phyloP scores from a whole-genome alignment of 192 early-diverging fungal genomes.

The Backusella sp. region DNA sequence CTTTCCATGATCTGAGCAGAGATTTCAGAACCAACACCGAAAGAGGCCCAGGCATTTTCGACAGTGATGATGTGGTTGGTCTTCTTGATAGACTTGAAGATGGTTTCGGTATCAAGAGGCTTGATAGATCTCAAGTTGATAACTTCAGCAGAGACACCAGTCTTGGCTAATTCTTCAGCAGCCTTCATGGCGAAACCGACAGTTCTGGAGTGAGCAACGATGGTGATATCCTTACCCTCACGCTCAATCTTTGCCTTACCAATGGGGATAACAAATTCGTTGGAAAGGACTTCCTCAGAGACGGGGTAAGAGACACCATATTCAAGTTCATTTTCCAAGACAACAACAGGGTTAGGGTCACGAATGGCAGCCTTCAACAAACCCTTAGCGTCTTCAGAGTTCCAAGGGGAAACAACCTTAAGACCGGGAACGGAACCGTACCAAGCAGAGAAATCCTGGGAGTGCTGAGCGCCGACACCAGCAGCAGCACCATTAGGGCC shows the following conservation, averaged over 20 bases:
- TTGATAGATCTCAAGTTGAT: conserved; percentile 98
- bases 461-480: conserved; percentile 98
- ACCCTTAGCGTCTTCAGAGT: conserved; percentile 95
- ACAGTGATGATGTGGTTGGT: conserved; percentile 96
- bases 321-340: conserved; percentile 97
- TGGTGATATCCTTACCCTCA: conserved; percentile 83
- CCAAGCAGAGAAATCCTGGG: conserved; percentile 98
- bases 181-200: conserved; percentile 86
- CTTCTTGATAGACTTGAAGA: conserved; percentile 94
- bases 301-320: conserved; percentile 90
- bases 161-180: conserved; percentile 83
- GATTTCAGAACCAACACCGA: conserved; percentile 94
- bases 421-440: conserved; percentile 96
- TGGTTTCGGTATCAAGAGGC: conserved; percentile 89
- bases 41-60: conserved; percentile 94
- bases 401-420: conserved; percentile 96
- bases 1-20: conserved; percentile 94
- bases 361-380: conserved; percentile 97
- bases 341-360: conserved; percentile 96
- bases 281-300: conserved; percentile 65
- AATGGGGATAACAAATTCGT: conserved; percentile 55
- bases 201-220: conserved; percentile 91
- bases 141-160: conserved; percentile 77
- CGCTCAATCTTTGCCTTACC: conserved; percentile 95
- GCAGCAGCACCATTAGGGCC: conserved; percentile 98